Evolutionary conservation across 441 rosid species (phyloP), one percentile per base, ranked within the genome.

Genomic region (Mallotus repandus): DNA sequence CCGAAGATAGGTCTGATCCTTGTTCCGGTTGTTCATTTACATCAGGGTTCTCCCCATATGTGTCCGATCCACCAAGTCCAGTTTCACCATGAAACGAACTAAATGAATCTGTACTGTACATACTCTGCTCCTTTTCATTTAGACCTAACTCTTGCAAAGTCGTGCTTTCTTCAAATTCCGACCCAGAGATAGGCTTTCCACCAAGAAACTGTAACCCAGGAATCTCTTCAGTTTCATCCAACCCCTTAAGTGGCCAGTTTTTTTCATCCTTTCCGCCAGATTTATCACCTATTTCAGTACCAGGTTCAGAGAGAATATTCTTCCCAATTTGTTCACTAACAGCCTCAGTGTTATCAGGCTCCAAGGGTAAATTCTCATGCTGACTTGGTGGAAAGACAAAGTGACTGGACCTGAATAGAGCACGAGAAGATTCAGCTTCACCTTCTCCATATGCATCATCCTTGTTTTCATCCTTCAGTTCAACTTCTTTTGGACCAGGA

Each of bases 371-470:
- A 80, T 93, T 86, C 87, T 93, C 99, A 78, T 90, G 98, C 84
- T 89, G 88, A 60, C 77, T 84, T 4, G 97, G 98, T 22, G 99
- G 96, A 75, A 92, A 92, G 66, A 92, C 87, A 85, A 93, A 96
- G 81, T 93, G 97, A 29, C 84, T 75, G 50, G 97, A 91, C 97
- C 91, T 84, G 84, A 88, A 87, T 69, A 91, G 73, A 66, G 97
- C 85, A 66, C 9, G 82, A 43, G 98, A 93, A 73, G 90, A 80
- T 69, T 85, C 98, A 10, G 80, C 87, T 54, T 80, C 86, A 58
- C 57, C 82, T 35, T 62, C 85, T 4, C 72, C 79, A 46, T 78
- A 67, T 66, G 76, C 72, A 73, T 76, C 82, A 32, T 75, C 83
- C 77, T 73, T 79, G 7, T 61, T 81, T 9, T 81, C 78, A 74